Percentiles rank a stretch among this genome's conserved stretches.
Conservation (phyloP, 805 yeast genomes). For the Lachancea cidri region DNA sequence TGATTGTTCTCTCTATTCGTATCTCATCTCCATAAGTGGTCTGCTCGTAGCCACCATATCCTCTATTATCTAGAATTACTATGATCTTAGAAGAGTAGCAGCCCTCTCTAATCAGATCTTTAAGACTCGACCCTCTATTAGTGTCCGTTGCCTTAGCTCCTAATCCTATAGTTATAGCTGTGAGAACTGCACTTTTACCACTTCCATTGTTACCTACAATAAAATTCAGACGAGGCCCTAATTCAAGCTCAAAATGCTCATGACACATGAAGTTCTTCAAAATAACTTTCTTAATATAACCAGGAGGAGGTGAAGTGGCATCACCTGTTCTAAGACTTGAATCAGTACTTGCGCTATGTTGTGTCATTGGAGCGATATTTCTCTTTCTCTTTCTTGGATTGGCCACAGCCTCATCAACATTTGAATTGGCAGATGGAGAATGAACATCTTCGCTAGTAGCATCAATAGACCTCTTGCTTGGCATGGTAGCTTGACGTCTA, state of each 20-base stretch:
- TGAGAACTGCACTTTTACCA: constrained; percentile 83
- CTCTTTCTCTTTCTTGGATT: constrained; percentile 19
- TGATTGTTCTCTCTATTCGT: constrained; percentile 61
- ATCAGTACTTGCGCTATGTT: constrained; percentile 20
- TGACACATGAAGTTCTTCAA: constrained; percentile 88
- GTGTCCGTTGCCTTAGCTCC: constrained; percentile 89
- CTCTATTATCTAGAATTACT: constrained; percentile 59
- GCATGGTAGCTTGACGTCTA: no score
- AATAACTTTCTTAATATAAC: constrained; percentile 58
- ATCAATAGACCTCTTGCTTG: neutral
- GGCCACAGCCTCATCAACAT: constrained; percentile 10
- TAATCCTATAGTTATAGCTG: constrained; percentile 80
- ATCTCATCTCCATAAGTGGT: constrained; percentile 65
- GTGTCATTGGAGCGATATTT: constrained; percentile 28
- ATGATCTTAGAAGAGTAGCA: constrained; percentile 59
- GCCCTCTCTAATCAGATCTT: constrained; percentile 73
- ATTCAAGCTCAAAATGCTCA: constrained; percentile 62
- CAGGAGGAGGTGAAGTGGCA: constrained; percentile 37
- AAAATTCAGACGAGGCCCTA: constrained; percentile 79
- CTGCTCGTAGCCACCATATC: constrained; percentile 59
- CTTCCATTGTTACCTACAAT: constrained; percentile 89
- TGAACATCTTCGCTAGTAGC: neutral
- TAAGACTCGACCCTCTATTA: constrained; percentile 70
- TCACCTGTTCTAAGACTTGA: constrained; percentile 6
- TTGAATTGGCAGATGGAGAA: neutral